A percentile compares a stretch with the other conserved stretches of the same genome.
Evolutionary conservation across 805 yeast genomes (phyloP).

Genomic region (Ogataea glucozyma): DNA sequence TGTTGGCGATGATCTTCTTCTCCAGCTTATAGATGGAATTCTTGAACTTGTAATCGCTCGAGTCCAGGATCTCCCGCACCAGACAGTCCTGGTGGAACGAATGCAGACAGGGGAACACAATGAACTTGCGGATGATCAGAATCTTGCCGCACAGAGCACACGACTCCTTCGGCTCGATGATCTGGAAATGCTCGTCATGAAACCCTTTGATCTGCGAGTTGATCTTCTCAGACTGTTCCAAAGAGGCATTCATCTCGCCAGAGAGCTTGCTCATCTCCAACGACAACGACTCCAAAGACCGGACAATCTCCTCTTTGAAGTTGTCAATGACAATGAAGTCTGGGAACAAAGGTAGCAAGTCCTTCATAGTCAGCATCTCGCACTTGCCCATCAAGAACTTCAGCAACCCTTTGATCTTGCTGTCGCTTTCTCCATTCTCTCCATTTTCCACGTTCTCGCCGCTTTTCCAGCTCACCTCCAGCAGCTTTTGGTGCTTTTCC

Average conservation of each 20-base stretch:
- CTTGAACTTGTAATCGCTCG: conserved; percentile 67
- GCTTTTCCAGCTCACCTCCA: conserved; percentile 17
- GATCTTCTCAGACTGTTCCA: conserved; percentile 58
- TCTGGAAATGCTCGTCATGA: conserved; percentile 53
- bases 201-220: conserved; percentile 56
- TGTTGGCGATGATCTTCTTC: conserved; percentile 40
- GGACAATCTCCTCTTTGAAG: conserved; percentile 79
- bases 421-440: conserved; percentile 27
- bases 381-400: conserved; percentile 44
- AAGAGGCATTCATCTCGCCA: conserved; percentile 73
- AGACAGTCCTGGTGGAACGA: conserved; percentile 88
- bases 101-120: conserved; percentile 87
- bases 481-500: conserved; percentile 21
- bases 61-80: conserved; percentile 56
- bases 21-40: conserved; percentile 59
- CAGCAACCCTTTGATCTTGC: conserved; percentile 35
- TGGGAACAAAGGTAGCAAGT: conserved; percentile 81
- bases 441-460: conserved; percentile 9
- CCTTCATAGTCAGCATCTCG: conserved; percentile 66
- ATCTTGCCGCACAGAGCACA: conserved; percentile 74
- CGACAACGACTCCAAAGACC: conserved; percentile 75
- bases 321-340: conserved; percentile 79
- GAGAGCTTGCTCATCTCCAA: conserved; percentile 63
- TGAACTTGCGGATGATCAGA: conserved; percentile 69
- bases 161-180: conserved; percentile 80